phyloP scores from a whole-genome alignment of 2,329 filamentous ascomycete genomes.

The Bimuria novae-zelandiae region DNA sequence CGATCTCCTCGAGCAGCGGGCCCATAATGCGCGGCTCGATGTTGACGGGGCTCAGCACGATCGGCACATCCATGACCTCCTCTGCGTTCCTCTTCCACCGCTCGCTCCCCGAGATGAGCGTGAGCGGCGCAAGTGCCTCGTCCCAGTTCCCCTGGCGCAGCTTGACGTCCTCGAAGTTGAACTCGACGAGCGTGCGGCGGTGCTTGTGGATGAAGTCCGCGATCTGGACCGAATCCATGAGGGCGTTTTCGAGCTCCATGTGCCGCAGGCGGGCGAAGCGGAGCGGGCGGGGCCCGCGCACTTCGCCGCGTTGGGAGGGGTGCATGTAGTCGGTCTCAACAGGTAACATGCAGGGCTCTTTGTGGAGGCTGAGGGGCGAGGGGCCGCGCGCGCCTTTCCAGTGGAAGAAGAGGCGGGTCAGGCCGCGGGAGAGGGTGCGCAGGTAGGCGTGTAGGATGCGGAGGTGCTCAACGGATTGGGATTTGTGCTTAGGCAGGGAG shows the following conservation, averaged over 20 bases:
- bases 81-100: slow-evolving; percentile 48
- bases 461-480: slow-evolving; percentile 66
- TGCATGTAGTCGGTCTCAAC: slow-evolving; percentile 44
- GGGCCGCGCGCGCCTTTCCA: slow-evolving; percentile 77
- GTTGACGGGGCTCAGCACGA: slow-evolving; percentile 43
- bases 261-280: slow-evolving; percentile 69
- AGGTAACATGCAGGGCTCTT: slow-evolving; percentile 70
- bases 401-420: slow-evolving; percentile 75
- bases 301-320: slow-evolving; percentile 38
- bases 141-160: slow-evolving; percentile 78
- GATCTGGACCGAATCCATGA: slow-evolving; percentile 73
- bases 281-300: slow-evolving; percentile 50
- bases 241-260: slow-evolving; percentile 73
- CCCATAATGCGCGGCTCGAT: slow-evolving; percentile 42
- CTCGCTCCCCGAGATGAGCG: slow-evolving; percentile 49
- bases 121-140: slow-evolving; percentile 76
- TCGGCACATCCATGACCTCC: slow-evolving; percentile 49
- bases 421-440: slow-evolving; percentile 65
- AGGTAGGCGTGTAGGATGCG: slow-evolving; percentile 78
- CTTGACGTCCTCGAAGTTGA: slow-evolving; percentile 77
- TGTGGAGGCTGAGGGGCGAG: slow-evolving; percentile 71
- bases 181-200: slow-evolving; percentile 70
- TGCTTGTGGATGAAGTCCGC: slow-evolving; percentile 70
- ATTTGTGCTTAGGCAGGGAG: slow-evolving; percentile 56
- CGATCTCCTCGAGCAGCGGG: slow-evolving; percentile 38